A percentile compares a stretch with the other conserved stretches of the same genome.
Conservation (phyloP, 306 rosid species). For the Gastrolobium bilobum region DNA sequence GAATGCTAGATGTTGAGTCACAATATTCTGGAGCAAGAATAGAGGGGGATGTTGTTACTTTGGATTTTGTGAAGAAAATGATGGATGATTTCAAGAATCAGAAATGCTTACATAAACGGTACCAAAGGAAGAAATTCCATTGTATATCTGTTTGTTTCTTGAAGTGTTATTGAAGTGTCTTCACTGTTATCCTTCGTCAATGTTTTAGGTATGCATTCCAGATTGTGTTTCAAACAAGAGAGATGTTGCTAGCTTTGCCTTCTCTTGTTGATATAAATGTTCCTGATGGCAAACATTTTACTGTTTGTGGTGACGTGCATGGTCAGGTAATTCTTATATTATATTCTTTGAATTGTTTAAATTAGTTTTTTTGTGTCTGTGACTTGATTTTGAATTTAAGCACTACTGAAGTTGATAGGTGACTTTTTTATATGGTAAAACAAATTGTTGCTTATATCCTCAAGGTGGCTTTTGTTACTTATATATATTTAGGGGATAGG, state of each 20-base stretch:
- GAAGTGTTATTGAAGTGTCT: constrained; percentile 35
- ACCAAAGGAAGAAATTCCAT: constrained; percentile 45
- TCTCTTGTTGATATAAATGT: constrained; percentile 88
- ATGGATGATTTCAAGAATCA: constrained; percentile 96
- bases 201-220: constrained; percentile 90
- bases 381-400: constrained; percentile 11
- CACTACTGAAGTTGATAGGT: constrained; percentile 21
- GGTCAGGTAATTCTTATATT: constrained; percentile 82
- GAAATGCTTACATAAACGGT: constrained; percentile 91
- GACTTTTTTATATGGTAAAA: constrained; percentile 10
- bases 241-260: constrained; percentile 79
- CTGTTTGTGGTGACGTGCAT: constrained; percentile 99
- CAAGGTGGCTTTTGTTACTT: constrained; percentile 10
- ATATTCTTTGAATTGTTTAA: constrained; percentile 29
- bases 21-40: constrained; percentile 94
- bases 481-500: constrained; percentile 6
- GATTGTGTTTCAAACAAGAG: constrained; percentile 89
- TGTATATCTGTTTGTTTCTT: constrained; percentile 28
- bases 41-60: constrained; percentile 88
- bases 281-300: constrained; percentile 83
- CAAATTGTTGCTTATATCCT: constrained; percentile 15
- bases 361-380: constrained; percentile 34
- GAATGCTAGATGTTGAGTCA: constrained; percentile 86
- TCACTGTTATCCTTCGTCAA: constrained; percentile 42
- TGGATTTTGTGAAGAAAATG: constrained; percentile 97